Evolutionary conservation across 2,329 filamentous ascomycete genomes (phyloP).

Genomic region (Cytospora piceicola): DNA sequence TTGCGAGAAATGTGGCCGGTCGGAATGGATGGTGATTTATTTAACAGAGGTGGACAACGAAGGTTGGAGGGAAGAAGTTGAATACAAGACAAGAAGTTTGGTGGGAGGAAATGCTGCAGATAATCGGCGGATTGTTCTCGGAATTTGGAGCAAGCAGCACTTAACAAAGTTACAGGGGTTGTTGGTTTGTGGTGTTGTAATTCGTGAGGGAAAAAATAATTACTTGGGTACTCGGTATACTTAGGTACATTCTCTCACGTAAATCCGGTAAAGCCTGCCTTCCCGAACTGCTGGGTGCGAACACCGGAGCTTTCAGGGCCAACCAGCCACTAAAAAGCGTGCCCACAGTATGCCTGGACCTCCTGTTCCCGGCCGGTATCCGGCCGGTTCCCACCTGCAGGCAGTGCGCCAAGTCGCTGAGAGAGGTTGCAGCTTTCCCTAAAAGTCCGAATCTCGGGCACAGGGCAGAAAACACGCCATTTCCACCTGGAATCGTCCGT

Average conservation of each 20-base stretch:
- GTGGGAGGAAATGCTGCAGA: background rate
- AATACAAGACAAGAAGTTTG: too few species aligned
- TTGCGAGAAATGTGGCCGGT: background rate
- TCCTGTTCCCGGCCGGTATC: background rate
- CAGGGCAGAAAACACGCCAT: slow-evolving; percentile 26
- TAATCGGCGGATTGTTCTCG: slow-evolving; percentile 27
- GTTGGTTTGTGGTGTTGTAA: background rate
- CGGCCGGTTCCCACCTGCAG: background rate
- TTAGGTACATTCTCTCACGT: too few species aligned
- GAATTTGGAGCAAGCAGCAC: slow-evolving; percentile 18
- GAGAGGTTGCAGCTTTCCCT: background rate
- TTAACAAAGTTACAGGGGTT: background rate
- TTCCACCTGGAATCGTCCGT: slow-evolving; percentile 20
- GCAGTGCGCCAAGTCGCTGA: background rate
- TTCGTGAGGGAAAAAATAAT: background rate
- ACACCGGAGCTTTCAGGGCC: background rate
- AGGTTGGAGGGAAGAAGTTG: background rate
- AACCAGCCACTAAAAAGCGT: background rate
- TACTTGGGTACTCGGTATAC: background rate
- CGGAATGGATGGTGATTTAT: background rate
- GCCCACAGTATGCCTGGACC: background rate
- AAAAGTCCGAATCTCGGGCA: slow-evolving; percentile 20
- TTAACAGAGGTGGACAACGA: background rate
- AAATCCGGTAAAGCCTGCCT: background rate
- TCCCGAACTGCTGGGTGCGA: background rate